Evolutionary conservation across 2,329 filamentous ascomycete species (phyloP), one percentile per base, ranked within the genome.

Genomic region (Leptographium flavum): DNA sequence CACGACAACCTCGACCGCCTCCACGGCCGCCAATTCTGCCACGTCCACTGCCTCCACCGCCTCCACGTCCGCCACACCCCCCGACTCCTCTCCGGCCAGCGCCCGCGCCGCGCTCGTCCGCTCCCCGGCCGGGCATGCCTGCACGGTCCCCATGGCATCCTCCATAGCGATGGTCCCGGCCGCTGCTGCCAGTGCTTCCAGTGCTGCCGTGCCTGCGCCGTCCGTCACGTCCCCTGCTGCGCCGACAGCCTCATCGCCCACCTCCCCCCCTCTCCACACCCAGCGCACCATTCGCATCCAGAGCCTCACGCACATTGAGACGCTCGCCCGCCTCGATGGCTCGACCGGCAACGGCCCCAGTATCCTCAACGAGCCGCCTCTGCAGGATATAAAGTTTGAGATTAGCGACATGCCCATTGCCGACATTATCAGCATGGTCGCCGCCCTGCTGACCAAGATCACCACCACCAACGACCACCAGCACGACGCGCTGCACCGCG

Each of bases 371-470:
- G 73, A 69, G 49, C 65, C 68, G 13, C 69, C 67, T 30, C 60
- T 69, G 32, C 71, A 73, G 54, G 70, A 70, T 51, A 73, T 73
- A 64, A 78, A 77, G 59, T 98, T 94, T 60, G 92, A 96, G 63
- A 95, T 98, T 55, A 95, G 88, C 64, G 84, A 79, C 44, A 96
- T 98, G 90, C 92, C 92, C 43, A 93, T 96, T 45, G 79, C 83
- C 52, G 90, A 98, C 58, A 86, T 98, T 54, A 98, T 98, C 59
- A 90, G 96, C 63, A 96, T 98, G 92, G 92, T 98, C 4, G 92
- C 92, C 5, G 92, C 88, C 7, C 73, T 98, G 22, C 70, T 98
- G 50, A 94, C 90, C 46, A 96, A 96, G 63, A 98, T 98, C 55
- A 96, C 92, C 6, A 87, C 86, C 4, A 95, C 90, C 47, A 98